Evolutionary conservation across 257 asterid genomes (phyloP).

Genomic region (Solanum verrucosum): DNA sequence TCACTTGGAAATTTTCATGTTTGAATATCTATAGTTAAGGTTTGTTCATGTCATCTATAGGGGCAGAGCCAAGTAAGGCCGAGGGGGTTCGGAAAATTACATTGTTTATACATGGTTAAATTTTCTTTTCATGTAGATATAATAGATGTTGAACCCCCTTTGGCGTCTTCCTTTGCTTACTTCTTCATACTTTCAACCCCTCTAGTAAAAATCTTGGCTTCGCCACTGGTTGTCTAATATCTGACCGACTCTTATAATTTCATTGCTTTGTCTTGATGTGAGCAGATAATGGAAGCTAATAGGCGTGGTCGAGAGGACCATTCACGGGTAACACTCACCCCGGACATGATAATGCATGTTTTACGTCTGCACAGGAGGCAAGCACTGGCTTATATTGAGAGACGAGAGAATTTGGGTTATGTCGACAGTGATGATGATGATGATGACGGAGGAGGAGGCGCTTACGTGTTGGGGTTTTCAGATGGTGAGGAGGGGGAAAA

Average conservation of each 20-base stretch:
- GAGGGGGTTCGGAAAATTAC: background rate
- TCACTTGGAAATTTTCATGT: background rate
- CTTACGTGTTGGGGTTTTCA: slow-evolving; percentile 34
- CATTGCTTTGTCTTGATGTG: background rate
- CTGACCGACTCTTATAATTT: background rate
- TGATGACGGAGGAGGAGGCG: slow-evolving; percentile 7
- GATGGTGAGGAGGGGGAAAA: slow-evolving; percentile 48
- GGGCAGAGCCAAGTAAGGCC: background rate
- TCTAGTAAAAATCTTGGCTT: background rate
- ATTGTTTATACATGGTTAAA: background rate
- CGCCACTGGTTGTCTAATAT: background rate
- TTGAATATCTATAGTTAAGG: background rate
- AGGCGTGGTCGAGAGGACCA: slow-evolving; percentile 49
- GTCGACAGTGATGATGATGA: slow-evolving; percentile 36
- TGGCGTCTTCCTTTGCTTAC: background rate
- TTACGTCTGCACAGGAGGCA: slow-evolving; percentile 69
- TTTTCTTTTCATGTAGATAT: background rate
- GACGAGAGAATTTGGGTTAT: slow-evolving; percentile 28
- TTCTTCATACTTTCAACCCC: background rate
- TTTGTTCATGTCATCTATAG: background rate
- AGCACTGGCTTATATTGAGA: slow-evolving; percentile 43
- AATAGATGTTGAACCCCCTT: background rate
- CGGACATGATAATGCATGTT: slow-evolving; percentile 71
- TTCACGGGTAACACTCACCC: slow-evolving; percentile 51
- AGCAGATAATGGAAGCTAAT: slow-evolving; percentile 56